Evolutionary conservation across 257 asterid species (phyloP), one percentile per base, ranked within the genome.

Genomic region (Ocimum tenuiflorum): DNA sequence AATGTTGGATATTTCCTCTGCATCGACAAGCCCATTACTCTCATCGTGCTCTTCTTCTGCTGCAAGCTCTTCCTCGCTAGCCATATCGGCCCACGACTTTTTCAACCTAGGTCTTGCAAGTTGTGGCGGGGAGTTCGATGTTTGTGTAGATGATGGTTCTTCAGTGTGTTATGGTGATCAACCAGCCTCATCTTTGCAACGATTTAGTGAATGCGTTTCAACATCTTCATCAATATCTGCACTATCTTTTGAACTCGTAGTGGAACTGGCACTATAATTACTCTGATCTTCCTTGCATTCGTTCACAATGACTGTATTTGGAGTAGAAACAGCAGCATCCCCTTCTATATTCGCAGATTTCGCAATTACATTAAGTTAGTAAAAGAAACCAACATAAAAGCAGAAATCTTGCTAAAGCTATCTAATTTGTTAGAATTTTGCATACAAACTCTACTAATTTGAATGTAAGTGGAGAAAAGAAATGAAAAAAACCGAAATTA

Each of bases 21-120:
- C 73, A 52, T 39, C 42, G 23, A 27, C 60, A 47, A 22, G 47
- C 1, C 71, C 60, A 36, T 66, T 60, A 15, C 67, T 67, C 57
- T 10, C 67, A 47, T 74, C 83, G 48, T 68, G 69, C 46, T 69
- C 83, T 24, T 80, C 86, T 54, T 73, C 86, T 63, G 60, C 76
- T 0, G 77, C 84, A 71, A 87, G 83, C 78, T 89, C 99, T 71
- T 89, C 97, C 73, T 89, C 95, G 68, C 73, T 81, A 67, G 97
- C 88, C 94, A 92, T 92, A 78, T 92, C 99, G 11, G 99, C 99
- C 99, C 99, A 91, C 22, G 98, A 91, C 82, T 80, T 82, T 71
- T 82, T 85, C 73, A 57, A 52, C 19, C 8, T 53, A 6, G 87
- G 78, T 73, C 66, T 79, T 57, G 72, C 78, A 60, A 42, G 29